These are phyloP conservation scores for Talaromyces marneffei DNA, from an alignment of 2,329 filamentous ascomycete species.

Conservation along the genomic window DNA sequence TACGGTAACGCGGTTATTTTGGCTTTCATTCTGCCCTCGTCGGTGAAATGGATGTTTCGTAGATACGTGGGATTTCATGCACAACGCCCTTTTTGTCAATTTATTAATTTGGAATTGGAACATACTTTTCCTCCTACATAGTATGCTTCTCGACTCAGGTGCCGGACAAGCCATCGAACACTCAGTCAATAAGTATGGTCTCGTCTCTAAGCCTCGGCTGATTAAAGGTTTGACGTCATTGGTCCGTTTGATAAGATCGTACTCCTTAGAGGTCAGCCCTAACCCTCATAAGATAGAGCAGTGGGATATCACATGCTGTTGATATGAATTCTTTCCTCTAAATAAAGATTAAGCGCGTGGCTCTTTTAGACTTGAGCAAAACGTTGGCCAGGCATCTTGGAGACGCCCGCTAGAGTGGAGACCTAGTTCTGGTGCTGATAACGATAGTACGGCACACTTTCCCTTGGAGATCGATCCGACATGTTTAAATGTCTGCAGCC, in stretches of 20 bases:
- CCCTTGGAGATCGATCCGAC: neutral
- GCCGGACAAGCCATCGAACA: neutral
- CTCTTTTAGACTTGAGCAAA: too few relatives aligned
- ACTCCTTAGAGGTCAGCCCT: neutral
- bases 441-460: too few relatives aligned
- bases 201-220: neutral
- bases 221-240: conserved; percentile 3
- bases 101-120: neutral
- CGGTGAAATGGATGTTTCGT: neutral
- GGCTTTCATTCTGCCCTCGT: neutral
- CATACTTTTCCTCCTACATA: neutral
- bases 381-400: too few relatives aligned
- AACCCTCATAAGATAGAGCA: neutral
- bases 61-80: neutral
- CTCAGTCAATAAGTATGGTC: neutral
- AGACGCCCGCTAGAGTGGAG: too few relatives aligned
- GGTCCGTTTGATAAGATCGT: neutral
- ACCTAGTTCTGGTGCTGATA: too few relatives aligned
- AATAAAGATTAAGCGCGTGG: too few relatives aligned
- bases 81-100: neutral
- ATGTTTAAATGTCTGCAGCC: neutral
- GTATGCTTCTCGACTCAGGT: neutral
- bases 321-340: too few relatives aligned
- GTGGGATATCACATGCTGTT: too few relatives aligned
- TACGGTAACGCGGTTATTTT: neutral